Evolutionary conservation across 441 rosid genomes (phyloP), one percentile per base, ranked within the genome.

Genomic region (Capsella rubella): DNA sequence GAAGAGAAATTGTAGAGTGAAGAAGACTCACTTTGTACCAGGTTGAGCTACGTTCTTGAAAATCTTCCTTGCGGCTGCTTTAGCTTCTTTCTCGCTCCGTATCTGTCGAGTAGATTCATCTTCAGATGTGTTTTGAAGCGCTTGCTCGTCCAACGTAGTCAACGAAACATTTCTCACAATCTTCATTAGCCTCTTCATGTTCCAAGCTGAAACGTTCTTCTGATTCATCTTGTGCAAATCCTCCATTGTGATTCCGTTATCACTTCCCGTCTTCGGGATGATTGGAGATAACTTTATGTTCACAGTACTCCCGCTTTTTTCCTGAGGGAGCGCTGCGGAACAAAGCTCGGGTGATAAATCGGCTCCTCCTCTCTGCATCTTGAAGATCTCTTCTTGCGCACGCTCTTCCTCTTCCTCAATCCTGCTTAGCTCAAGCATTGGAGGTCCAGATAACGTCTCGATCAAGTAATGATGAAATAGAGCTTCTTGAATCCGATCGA

Each of bases 51-150:
- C 96, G 53, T 92, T 92, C 57, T 74, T 61, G 72, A 83, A 89
- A 45, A 95, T 90, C 77, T 89, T 92, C 68, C 92, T 86, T 1
- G 96, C 95, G 14, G 97, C 97, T 63, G 81, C 84, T 71, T 87
- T 95, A 12, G 97, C 97, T 81, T 92, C 90, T 9, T 69, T 63
- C 63, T 92, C 97, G 39, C 90, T 92, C 59, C 84, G 69, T 43
- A 95, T 95, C 32, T 85, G 78, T 9, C 76, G 75, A 1, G 87
- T 65, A 6, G 85, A 74, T 55, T 88, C 97, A 69, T 88, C 94
- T 63, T 83, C 95, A 39, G 10, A 14, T 5, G 77, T 56, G 2
- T 74, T 54, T 29, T 77, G 83, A 27, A 73, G 82, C 11, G 84
- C 73, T 69, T 88, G 88, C 73, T 95, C 96, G 49, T 87, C 95